These are phyloP conservation scores for Oryza officinalis DNA, from an alignment of 176 grass and related monocot species.

Conservation along the genomic window DNA sequence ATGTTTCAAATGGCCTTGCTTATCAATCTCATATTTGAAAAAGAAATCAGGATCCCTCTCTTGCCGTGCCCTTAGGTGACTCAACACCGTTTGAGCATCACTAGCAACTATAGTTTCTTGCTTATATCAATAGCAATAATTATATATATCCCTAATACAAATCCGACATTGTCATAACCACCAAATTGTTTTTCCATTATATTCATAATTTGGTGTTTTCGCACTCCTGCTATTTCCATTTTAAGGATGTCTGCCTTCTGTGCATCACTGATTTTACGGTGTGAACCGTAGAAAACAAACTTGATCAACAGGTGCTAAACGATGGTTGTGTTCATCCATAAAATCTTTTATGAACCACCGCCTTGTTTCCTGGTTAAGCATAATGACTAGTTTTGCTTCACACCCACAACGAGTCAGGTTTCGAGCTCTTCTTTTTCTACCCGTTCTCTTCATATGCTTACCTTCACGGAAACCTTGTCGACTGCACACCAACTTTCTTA, in stretches of 20 bases:
- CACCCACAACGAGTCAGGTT: background rate
- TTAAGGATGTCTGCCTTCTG: background rate
- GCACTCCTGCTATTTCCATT: background rate
- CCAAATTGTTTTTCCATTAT: background rate
- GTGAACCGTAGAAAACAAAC: background rate
- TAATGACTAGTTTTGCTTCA: no score
- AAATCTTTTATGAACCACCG: slow-evolving; percentile 8
- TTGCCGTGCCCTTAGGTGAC: no score
- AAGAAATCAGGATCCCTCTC: no score
- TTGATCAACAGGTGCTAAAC: background rate
- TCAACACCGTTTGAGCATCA: no score
- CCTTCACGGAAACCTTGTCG: background rate
- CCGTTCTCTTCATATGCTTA: background rate
- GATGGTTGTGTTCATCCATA: slow-evolving; percentile 28
- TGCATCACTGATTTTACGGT: background rate
- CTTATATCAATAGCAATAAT: background rate
- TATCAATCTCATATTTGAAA: no score
- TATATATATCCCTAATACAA: background rate
- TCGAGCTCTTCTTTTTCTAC: background rate
- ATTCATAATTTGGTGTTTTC: slow-evolving; percentile 3
- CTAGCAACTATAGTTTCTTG: background rate
- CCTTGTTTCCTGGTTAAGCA: no score
- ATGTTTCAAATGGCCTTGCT: no score
- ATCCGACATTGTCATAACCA: background rate
- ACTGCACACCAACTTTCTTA: background rate